phyloP scores from a whole-genome alignment of 192 early-diverging fungal genomes.

The Mortierella hygrophila region DNA sequence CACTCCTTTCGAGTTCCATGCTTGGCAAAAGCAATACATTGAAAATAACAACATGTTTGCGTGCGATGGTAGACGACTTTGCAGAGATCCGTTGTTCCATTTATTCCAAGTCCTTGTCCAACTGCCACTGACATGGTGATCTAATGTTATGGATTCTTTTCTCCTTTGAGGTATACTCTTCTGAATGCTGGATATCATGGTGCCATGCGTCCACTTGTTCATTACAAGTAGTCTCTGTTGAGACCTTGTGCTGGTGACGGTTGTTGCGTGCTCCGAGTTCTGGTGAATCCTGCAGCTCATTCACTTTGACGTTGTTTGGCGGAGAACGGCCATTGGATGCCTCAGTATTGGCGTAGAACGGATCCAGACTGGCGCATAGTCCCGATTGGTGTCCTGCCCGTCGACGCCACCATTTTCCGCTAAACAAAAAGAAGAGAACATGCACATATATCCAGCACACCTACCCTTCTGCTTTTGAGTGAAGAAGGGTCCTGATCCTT shows the following conservation, averaged over 20 bases:
- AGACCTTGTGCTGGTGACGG: background rate
- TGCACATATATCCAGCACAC: background rate
- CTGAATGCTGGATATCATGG: background rate
- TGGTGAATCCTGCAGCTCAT: background rate
- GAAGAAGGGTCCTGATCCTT: slow-evolving; percentile 36
- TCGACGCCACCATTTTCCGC: background rate
- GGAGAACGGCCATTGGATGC: background rate
- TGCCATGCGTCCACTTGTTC: background rate
- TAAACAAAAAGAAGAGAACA: background rate
- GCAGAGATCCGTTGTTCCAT: background rate
- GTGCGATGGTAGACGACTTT: background rate
- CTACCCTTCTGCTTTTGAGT: slow-evolving; percentile 40
- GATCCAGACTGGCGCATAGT: background rate
- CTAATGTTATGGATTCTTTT: background rate
- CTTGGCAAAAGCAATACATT: background rate
- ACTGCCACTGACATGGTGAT: background rate
- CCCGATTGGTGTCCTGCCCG: background rate
- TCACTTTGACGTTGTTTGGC: background rate
- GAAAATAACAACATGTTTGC: background rate
- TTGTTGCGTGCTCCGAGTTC: background rate
- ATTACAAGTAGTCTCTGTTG: background rate
- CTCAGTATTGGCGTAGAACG: background rate
- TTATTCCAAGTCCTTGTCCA: background rate
- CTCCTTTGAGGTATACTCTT: background rate
- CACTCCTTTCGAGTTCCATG: background rate